Base-by-base conservation (phyloP, 1,284 basidiomycete genomes). In the Boletus sp. region DNA sequence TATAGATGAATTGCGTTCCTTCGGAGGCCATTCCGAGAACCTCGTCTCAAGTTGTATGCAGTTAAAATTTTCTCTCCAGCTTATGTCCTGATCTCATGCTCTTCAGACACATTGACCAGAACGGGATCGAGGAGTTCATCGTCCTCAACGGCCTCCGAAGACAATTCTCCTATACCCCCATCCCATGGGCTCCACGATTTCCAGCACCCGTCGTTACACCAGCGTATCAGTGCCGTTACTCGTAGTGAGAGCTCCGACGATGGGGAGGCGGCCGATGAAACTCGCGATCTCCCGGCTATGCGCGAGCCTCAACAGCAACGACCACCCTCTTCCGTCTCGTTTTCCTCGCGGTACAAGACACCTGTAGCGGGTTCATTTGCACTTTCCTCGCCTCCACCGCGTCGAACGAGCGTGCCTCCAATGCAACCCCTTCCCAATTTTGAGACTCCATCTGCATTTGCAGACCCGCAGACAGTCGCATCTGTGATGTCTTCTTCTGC, bases 1-100 rank as follows among this genome's bases (percentile, higher is more conserved):
- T 46, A 84, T 92, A 19, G 74, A 80, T 55, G 93, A 96, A 68
- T 70, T 96, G n/a, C 88, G 91, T 59, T 81, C 85, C 12, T 92
- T 83, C 60, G 78, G 78, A 26, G 82, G 81, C 25, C 82, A 83
- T 64, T 78, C 84, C n/a, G 73, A 76, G 14, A 80, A 84, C 58
- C 72, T 86, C 30, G 76, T 85, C 36, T 75, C 83, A 66, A 86
- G 82, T 58, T 78, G 87, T 89, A 69, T 57, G 81, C 66, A 22
- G 29, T 22, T 22, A 7, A 3, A n/a, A 14, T 0, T 17, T 22
- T n/a, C 14, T 23, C 20, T 34, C 16, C 22, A 2, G 19, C 14
- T 2, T 19, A 2, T 32, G 10, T 27, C 22, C 27, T 56, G 9
- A 55, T 40, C 48, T 44, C 38, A 47, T 34, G 14, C 26, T 30